Base-by-base conservation (phyloP, 1,284 basidiomycete genomes). In the Uromyces viciae-fabae region DNA sequence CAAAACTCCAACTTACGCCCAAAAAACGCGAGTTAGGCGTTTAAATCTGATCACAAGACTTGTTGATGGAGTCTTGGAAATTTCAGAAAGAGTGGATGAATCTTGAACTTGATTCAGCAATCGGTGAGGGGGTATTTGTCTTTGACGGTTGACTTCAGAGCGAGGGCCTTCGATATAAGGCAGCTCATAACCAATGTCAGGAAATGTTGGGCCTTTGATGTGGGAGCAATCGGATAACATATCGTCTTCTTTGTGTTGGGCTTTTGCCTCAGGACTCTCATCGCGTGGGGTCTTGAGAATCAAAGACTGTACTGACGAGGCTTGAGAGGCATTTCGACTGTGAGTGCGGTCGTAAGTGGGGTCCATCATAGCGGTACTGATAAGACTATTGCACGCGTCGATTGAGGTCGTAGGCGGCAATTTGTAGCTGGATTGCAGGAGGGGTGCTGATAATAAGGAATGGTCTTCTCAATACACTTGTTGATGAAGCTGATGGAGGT, bases 31-130 rank as follows among this genome's bases (percentile, higher is more conserved):
- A 33, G 64, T 79, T 15, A 56, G 38, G 19, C 77, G 56, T 49
- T 79, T 79, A 68, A 79, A 79, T 40, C 54, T 72, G 36, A 79
- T 43, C n/a, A 79, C 68, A 3, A 69, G 36, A 28, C 43, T n/a
- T 9, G 38, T 31, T 7, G 66, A 11, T 19, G 68, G 14, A 15
- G n/a, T 25, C 19, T 56, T n/a, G 1, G 17, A 25, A 28, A 14
- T 22, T 9, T 52, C 15, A 3, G 72, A 36, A 25, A 15, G 17
- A 38, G 1, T 22, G 36, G 19, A 2, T 1, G n/a, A 22, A 8
- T 42, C 22, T 36, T 42, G 38, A n/a, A 54, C 25, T 5, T 7
- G 28, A 25, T 36, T n/a, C 0, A 62, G 46, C 14, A 4, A 22
- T n/a, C 31, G 49, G 40, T 79, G 64, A 19, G 77, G 40, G 8